Percentiles rank a stretch among this genome's conserved stretches.
These are phyloP conservation scores for Fusarium drepaniforme DNA, from an alignment of 2,329 filamentous ascomycete species.

Conservation along the genomic window DNA sequence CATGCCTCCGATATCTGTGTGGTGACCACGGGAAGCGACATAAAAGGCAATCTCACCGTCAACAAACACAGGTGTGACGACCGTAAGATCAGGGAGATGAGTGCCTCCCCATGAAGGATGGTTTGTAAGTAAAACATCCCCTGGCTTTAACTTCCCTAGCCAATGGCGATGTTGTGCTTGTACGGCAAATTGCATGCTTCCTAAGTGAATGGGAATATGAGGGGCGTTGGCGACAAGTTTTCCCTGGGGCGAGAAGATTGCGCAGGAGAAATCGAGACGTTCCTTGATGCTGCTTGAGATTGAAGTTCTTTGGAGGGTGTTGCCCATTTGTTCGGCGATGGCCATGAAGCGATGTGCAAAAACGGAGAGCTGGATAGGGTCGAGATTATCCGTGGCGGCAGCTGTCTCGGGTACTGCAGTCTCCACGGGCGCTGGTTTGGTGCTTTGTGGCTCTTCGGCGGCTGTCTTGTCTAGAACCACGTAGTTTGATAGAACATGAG, in stretches of 20 bases:
- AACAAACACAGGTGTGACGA: slow-evolving; percentile 55
- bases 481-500: slow-evolving; percentile 46
- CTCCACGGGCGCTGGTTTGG: too few species aligned
- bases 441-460: neutral
- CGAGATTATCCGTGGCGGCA: slow-evolving; percentile 38
- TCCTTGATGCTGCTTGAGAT: slow-evolving; percentile 63
- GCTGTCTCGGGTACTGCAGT: neutral
- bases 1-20: slow-evolving; percentile 50
- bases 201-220: slow-evolving; percentile 56
- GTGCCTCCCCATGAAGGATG: slow-evolving; percentile 55
- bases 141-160: slow-evolving; percentile 49
- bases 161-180: slow-evolving; percentile 52
- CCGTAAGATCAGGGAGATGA: slow-evolving; percentile 56
- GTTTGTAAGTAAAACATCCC: slow-evolving; percentile 56
- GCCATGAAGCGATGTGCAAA: slow-evolving; percentile 70
- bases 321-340: slow-evolving; percentile 70
- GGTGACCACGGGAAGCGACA: slow-evolving; percentile 50
- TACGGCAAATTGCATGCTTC: slow-evolving; percentile 57
- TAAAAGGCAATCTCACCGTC: slow-evolving; percentile 51
- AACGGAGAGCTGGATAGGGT: slow-evolving; percentile 66
- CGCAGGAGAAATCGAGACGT: slow-evolving; percentile 57
- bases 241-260: slow-evolving; percentile 56
- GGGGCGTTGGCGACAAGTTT: slow-evolving; percentile 51
- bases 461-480: slow-evolving; percentile 45
- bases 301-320: slow-evolving; percentile 66